Conservation (phyloP, 2,329 filamentous ascomycete genomes). For the Alternaria novae-zelandiae region DNA sequence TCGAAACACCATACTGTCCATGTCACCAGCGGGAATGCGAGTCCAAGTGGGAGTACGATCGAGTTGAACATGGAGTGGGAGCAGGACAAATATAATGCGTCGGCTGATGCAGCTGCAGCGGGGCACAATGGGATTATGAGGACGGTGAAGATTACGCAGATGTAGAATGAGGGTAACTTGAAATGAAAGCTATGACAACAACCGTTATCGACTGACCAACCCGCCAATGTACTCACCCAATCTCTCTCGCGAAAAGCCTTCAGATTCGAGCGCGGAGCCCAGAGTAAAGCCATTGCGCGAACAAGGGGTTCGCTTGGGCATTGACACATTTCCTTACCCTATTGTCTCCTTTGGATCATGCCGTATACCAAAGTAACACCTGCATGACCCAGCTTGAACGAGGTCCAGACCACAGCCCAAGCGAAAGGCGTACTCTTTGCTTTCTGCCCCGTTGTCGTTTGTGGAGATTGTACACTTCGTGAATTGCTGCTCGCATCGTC, state of each 20-base stretch:
- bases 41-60: constrained; percentile 15
- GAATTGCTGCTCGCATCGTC: neutral
- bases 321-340: neutral
- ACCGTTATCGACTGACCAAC: neutral
- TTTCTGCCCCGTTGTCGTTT: too few relatives aligned
- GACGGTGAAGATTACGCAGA: neutral
- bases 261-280: too few relatives aligned
- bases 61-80: constrained; percentile 18
- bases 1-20: neutral
- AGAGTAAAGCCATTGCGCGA: neutral
- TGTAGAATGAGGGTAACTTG: neutral
- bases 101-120: neutral
- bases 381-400: too few relatives aligned
- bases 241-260: too few relatives aligned
- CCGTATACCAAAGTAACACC: too few relatives aligned
- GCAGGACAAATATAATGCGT: neutral
- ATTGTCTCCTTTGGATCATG: too few relatives aligned
- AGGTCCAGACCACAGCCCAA: too few relatives aligned
- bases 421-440: too few relatives aligned
- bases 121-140: neutral
- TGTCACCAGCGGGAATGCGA: constrained; percentile 5
- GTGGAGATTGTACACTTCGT: too few relatives aligned
- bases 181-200: neutral
- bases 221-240: neutral
- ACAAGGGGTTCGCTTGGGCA: neutral